These are phyloP conservation scores for Saxophila tyrrhenica DNA, from an alignment of 495 filamentous ascomycete genomes.

Conservation along the genomic window DNA sequence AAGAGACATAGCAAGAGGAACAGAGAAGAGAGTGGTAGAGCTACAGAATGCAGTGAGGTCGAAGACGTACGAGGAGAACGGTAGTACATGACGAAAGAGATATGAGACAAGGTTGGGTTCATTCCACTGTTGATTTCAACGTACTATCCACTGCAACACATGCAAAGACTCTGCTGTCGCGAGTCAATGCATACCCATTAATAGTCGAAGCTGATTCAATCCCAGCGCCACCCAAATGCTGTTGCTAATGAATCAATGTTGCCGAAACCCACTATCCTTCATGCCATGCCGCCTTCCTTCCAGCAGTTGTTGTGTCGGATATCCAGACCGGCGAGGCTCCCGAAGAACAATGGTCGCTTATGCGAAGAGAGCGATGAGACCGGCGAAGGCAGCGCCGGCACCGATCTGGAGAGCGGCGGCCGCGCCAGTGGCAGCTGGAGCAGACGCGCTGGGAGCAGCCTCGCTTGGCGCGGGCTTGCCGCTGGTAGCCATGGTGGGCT, in stretches of 20 bases:
- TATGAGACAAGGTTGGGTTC: background rate
- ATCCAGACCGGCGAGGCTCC: no score
- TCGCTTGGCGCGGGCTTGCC: background rate
- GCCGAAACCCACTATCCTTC: no score
- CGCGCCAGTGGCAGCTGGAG: background rate
- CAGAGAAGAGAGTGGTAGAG: no score
- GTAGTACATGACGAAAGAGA: no score
- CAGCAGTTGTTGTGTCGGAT: no score
- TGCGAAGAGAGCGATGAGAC: slow-evolving; percentile 9
- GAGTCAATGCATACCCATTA: background rate
- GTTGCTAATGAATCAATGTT: background rate
- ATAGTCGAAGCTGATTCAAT: background rate
- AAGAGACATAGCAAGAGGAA: no score
- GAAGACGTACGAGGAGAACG: no score
- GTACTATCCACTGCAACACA: background rate
- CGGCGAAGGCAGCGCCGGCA: slow-evolving; percentile 4
- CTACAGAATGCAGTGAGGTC: no score
- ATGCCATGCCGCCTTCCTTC: no score
- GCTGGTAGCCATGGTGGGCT: background rate
- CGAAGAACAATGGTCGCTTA: no score
- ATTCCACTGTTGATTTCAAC: background rate
- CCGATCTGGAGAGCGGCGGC: slow-evolving; percentile 1
- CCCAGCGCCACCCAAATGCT: background rate
- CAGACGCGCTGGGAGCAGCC: background rate
- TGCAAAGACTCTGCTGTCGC: background rate